phyloP scores from a whole-genome alignment of 495 filamentous ascomycete species.

The Xylaria nigripes region DNA sequence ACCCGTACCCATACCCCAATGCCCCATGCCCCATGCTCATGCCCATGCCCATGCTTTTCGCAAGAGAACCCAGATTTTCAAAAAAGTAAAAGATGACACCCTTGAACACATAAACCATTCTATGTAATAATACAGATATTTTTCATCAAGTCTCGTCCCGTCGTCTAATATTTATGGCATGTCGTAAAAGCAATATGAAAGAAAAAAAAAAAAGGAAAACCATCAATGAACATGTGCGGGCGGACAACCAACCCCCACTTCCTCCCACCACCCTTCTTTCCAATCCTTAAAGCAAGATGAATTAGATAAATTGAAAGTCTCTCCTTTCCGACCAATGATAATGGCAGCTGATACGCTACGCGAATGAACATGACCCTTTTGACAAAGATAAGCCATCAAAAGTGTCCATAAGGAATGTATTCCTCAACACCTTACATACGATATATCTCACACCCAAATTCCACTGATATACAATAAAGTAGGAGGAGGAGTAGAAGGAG shows the following conservation, averaged over 20 bases:
- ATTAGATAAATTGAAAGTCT: background rate
- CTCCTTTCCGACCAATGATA: background rate
- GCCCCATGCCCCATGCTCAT: background rate
- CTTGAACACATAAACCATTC: conserved; percentile 1
- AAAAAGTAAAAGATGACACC: background rate
- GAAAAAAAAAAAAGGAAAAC: background rate
- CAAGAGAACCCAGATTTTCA: background rate
- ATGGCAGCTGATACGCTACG: background rate
- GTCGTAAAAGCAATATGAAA: background rate
- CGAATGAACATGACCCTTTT: background rate
- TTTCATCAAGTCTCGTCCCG: conserved; percentile 2
- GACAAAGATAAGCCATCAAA: no score
- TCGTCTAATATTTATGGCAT: conserved; percentile 10
- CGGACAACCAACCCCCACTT: no score
- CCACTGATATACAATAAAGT: no score
- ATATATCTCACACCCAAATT: no score
- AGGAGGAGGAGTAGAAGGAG: no score
- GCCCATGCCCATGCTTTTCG: background rate
- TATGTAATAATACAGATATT: conserved; percentile 6
- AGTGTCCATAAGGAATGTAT: no score
- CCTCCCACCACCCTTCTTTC: no score
- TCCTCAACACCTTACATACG: no score
- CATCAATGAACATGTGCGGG: no score
- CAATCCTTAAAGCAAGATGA: no score
- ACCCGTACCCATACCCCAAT: no score